Evolutionary conservation across 148 eudicot species (phyloP).

Genomic region (Polygonum maritimum): DNA sequence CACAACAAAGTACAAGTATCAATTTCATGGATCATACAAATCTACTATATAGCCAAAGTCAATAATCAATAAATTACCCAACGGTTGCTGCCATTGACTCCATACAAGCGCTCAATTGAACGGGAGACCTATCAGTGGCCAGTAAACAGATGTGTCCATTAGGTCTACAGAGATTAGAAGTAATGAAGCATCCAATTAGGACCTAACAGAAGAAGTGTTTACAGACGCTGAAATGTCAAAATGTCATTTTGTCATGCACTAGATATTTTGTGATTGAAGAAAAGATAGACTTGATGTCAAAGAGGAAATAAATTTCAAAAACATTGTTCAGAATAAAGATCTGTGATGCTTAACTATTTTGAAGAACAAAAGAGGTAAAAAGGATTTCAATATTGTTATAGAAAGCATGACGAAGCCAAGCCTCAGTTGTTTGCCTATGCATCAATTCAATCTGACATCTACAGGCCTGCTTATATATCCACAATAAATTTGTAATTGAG

Average conservation of each 20-base stretch:
- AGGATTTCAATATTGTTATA: neutral
- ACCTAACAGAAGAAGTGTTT: neutral
- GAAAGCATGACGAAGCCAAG: neutral
- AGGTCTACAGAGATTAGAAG: neutral
- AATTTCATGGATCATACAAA: neutral
- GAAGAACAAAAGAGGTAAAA: neutral
- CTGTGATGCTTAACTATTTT: neutral
- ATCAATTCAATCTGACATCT: neutral
- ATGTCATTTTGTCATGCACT: neutral
- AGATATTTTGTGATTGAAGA: neutral
- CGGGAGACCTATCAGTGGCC: constrained; percentile 44
- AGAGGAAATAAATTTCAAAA: neutral
- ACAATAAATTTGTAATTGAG: neutral
- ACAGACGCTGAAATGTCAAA: neutral
- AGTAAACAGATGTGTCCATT: neutral
- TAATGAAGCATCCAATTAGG: neutral
- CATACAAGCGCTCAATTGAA: constrained; percentile 57
- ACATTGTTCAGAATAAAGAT: neutral
- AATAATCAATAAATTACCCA: constrained; percentile 29
- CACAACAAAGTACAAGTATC: neutral
- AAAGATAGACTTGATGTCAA: neutral
- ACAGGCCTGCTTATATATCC: neutral
- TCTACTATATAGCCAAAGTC: neutral
- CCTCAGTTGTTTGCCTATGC: neutral
- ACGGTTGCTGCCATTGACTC: constrained; percentile 62